Conservation (phyloP, 2,329 filamentous ascomycete species). For the Aspergillus sp. region DNA sequence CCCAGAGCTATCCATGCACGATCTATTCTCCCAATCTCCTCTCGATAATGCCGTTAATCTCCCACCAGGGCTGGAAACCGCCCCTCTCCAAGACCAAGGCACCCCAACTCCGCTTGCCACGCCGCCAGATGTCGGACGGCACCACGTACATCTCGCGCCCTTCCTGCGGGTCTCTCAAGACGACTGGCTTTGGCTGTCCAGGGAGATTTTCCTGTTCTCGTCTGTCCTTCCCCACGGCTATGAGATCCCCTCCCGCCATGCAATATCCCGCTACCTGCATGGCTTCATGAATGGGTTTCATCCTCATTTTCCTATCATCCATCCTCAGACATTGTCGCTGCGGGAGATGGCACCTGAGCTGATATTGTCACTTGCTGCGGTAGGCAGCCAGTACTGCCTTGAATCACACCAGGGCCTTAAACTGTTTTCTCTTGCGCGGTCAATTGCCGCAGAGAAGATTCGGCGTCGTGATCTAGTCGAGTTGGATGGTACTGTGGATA, state of each 20-base stretch:
- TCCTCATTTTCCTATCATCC: constrained; percentile 8
- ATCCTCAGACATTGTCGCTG: constrained; percentile 1
- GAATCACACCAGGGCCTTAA: constrained; percentile 3
- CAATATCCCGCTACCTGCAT: constrained; percentile 5
- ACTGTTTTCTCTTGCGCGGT: background rate
- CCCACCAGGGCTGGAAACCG: background rate
- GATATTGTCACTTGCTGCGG: constrained; percentile 1
- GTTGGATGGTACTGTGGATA: background rate
- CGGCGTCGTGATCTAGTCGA: background rate
- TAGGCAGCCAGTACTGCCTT: constrained; percentile 7
- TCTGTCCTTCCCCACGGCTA: background rate
- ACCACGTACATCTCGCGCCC: background rate
- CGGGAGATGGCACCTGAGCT: constrained; percentile 6
- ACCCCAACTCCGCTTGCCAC: background rate
- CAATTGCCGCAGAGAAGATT: background rate
- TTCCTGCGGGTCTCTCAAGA: constrained; percentile 6
- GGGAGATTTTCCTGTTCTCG: background rate
- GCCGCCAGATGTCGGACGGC: background rate
- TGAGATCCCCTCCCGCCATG: constrained; percentile 1
- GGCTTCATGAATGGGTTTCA: constrained; percentile 10
- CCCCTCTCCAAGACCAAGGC: background rate
- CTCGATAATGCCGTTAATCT: background rate
- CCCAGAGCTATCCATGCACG: background rate
- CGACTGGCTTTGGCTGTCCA: constrained; percentile 8
- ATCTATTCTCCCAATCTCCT: background rate